Evolutionary conservation across 1,139 yeast species (phyloP), one percentile per base, ranked within the genome.

Genomic region (Geotrichum carabidarum): DNA sequence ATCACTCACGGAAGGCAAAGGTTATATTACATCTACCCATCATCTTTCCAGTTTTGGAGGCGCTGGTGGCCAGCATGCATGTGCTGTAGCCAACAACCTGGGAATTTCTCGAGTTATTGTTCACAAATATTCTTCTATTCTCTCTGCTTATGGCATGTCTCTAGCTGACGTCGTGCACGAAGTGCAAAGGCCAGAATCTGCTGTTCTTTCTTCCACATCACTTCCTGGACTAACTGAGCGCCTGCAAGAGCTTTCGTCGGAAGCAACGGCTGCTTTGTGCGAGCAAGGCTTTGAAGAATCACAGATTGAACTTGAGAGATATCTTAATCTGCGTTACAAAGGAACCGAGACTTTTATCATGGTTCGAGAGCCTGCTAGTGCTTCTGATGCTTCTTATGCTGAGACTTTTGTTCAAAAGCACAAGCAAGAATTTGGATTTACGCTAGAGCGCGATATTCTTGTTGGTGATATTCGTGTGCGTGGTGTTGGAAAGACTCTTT

Each of bases 271-370:
- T 32, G 74, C 72, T 46, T 71, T 82, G 22, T 54, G 58, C 2
- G 62, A 63, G 2, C 85, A 79, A 65, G 86, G 86, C 0, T 78
- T 80, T 57, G 56, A 65, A 1, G 67, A 66, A 22, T 58, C 64
- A 3, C 67, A 70, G 27, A 68, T 81, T 31, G 63, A 57, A 30
- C 73, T 78, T 53, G 95, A 89, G 63, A 78, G 79, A 35, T 86
- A 79, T 62, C 73, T 89, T 60, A 90, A 90, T 66, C 74, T 91
- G 77, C 78, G 94, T 63, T 91, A 87, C 67, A 81, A 82, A 58
- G 97, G 97, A 6, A 85, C 96, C 15, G 97, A 90, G 65, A 85
- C 96, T 2, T 84, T 85, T 47, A 74, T 91, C 59, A 84, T 90
- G 83, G 81, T 87, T 38, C 65, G 72, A 52, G 78, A 67, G 58